These are phyloP conservation scores for Basidiobolus heterosporus DNA, from an alignment of 371 early-diverging fungal species.

Conservation along the genomic window DNA sequence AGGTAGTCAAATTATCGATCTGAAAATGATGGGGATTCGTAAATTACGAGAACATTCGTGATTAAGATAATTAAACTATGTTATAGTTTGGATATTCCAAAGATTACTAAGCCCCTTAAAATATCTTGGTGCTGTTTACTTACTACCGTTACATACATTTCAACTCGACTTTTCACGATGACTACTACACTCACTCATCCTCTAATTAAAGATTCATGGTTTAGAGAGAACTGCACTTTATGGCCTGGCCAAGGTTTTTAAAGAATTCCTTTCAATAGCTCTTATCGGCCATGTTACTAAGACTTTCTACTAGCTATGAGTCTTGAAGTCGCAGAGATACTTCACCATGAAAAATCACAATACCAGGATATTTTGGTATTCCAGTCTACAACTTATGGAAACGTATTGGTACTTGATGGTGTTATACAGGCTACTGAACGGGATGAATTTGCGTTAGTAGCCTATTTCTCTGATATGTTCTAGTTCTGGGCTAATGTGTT, in stretches of 20 bases:
- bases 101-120: no score
- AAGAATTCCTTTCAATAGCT: not conserved
- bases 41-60: no score
- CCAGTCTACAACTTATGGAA: slow-evolving; percentile 82
- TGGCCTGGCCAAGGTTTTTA: slow-evolving; percentile 91
- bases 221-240: slow-evolving; percentile 76
- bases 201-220: slow-evolving; percentile 86
- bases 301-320: slow-evolving; percentile 52
- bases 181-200: slow-evolving; percentile 25
- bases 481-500: not conserved
- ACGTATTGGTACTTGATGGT: slow-evolving; percentile 89
- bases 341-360: slow-evolving; percentile 80
- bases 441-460: slow-evolving; percentile 87
- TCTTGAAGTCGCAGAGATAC: slow-evolving; percentile 81
- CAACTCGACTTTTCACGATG: no score
- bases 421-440: slow-evolving; percentile 94
- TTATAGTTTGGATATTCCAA: no score
- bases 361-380: slow-evolving; percentile 95
- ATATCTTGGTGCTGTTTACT: no score
- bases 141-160: no score
- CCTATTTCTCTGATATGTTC: not conserved
- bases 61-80: no score
- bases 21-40: no score
- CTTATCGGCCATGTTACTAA: not conserved
- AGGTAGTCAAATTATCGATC: no score